Evolutionary conservation across 768 basidiomycete species (phyloP), one percentile per base, ranked within the genome.

Genomic region (Russula vinacea): DNA sequence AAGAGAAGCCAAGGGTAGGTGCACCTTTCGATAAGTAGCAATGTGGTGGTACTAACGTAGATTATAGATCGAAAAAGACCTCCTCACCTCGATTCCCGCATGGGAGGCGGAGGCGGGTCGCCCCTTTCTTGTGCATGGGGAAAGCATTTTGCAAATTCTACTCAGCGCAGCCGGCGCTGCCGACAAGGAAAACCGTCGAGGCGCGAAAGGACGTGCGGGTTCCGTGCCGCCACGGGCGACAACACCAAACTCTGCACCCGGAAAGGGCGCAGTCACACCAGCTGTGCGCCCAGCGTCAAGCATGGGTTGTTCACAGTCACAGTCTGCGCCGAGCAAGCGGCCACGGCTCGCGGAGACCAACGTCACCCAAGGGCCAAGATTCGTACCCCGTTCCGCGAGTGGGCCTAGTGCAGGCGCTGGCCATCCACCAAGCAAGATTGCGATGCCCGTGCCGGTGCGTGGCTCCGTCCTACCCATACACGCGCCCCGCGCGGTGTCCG

Each of bases 1-100:
- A 92, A 73, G 89, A 96, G 77, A 98, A 97, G 72, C 96, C 96
- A 32, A 83, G 90, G 72, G 96, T 97, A 72, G 67, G 87, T 77
- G 55, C 56, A 26, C 47, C 45, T 37, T 44, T 40, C 14, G 14
- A 49, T 22, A 14, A 11, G n/a, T 42, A 22, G 42, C 29, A 16
- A 19, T 35, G 47, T 51, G 33, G 40, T 9, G 13, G 35, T 37
- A 16, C 39, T 64, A 45, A 49, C 35, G 19, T 24, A 32, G 29
- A 11, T 39, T 10, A 14, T 68, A 98, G 95, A 82, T 98, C 64
- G 94, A 98, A 76, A 86, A 88, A 72, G 94, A 98, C 65, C 80
- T 99, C 2, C 76, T 96, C 5, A 73, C 78, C 0, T 80, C 84
- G 0, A 85, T 98, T 59, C 91, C 94, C 2, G 76, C 80, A 19